phyloP scores from a whole-genome alignment of 768 basidiomycete species.

The Mycena rebaudengoi region DNA sequence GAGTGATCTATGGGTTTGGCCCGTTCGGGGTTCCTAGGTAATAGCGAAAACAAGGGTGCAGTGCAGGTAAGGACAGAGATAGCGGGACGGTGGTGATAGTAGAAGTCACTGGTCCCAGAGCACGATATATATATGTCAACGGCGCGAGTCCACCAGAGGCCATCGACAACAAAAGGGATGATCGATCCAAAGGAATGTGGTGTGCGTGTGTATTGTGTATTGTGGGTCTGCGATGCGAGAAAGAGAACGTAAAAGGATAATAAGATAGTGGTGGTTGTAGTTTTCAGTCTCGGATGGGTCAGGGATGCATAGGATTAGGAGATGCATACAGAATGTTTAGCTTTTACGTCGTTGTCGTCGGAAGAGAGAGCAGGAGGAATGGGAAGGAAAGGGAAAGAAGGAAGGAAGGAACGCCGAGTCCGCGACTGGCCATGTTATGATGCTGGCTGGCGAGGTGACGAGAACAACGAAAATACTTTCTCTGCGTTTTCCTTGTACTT shows the following conservation, averaged over 20 bases:
- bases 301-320: slow-evolving; percentile 25
- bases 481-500: slow-evolving; percentile 90
- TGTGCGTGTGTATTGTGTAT: slow-evolving; percentile 26
- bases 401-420: slow-evolving; percentile 4
- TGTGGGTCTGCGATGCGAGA: slow-evolving; percentile 29
- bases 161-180: slow-evolving; percentile 25
- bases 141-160: slow-evolving; percentile 19
- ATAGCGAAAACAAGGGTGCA: slow-evolving; percentile 22
- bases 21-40: too few species aligned
- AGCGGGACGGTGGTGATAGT: background rate
- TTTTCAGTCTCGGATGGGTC: slow-evolving; percentile 22
- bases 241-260: slow-evolving; percentile 36
- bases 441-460: slow-evolving; percentile 59
- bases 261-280: slow-evolving; percentile 33
- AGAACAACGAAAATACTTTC: slow-evolving; percentile 85
- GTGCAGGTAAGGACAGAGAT: slow-evolving; percentile 24
- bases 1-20: slow-evolving; percentile 21
- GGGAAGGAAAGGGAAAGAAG: slow-evolving; percentile 7
- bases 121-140: slow-evolving; percentile 19
- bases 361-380: slow-evolving; percentile 1
- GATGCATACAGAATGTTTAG: slow-evolving; percentile 28
- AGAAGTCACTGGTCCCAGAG: background rate
- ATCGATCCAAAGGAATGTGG: too few species aligned
- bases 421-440: too few species aligned
- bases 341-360: too few species aligned